Evolutionary conservation across 768 basidiomycete species (phyloP), one percentile per base, ranked within the genome.

Genomic region (Suillus discolor): DNA sequence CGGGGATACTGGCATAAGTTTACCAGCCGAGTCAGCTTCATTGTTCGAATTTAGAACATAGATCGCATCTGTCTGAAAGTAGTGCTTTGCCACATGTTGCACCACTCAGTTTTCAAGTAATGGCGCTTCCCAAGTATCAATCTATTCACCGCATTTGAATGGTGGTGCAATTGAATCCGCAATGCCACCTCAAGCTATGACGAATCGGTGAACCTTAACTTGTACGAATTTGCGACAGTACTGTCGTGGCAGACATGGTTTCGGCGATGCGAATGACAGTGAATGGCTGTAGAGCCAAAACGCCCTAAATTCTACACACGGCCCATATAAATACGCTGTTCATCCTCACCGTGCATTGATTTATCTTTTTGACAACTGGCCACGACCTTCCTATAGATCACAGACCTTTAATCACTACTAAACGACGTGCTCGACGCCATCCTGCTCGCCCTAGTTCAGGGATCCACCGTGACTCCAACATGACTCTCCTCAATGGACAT

Each of bases 51-150:
- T 67, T 57, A 88, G 79, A n/a, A 88, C 80, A 65, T 84, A 83
- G 68, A 92, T 87, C 0, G 85, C 87, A 15, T 90, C 91, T 51
- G 86, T 88, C 72, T 91, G 90, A 69, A 93, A 87, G 73, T 91
- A 89, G 69, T 90, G 89, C 66, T 81, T 5, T 80, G 47, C 90
- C 89, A 63, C 93, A 88, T 28, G 79, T 54, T 54, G 6, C 11
- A 55, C 2, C 54, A 34, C 23, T 25, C 23, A 3, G 15, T 13
- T 25, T 15, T 25, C 8, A 28, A 51, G 28, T 5, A 55, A 55
- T 6, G 54, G 54, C 9, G 20, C 31, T 34, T n/a, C 4, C 54
- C 31, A 31, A 34, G 31, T 34, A 55, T 55, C 6, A 54, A 31
- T 31, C 16, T 54, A 34, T 55, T 20, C 51, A 28, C 4, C 11